Conservation (phyloP, 495 filamentous ascomycete species). For the Lineolata rhizophorae region DNA sequence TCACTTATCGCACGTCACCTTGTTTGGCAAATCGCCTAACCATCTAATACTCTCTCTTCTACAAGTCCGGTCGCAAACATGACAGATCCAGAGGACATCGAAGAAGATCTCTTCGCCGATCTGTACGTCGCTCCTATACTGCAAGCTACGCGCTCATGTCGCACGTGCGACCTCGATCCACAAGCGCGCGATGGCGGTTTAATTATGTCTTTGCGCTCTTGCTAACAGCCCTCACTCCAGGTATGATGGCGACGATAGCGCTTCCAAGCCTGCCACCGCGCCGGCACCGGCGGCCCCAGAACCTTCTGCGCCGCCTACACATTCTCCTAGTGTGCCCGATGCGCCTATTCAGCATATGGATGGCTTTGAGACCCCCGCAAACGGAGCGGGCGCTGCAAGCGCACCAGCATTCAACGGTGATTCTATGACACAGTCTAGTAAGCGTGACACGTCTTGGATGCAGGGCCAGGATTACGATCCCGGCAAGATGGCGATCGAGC, state of each 20-base stretch:
- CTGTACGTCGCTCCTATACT: conserved; percentile 41
- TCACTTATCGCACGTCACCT: too few relatives aligned
- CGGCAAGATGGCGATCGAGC: conserved; percentile 16
- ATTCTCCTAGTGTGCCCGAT: conserved; percentile 1
- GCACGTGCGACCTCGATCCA: not conserved
- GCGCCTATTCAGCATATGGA: too few relatives aligned
- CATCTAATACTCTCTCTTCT: too few relatives aligned
- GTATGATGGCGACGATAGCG: conserved; percentile 65
- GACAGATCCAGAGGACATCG: too few relatives aligned
- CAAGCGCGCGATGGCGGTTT: not conserved
- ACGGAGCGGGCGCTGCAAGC: too few relatives aligned
- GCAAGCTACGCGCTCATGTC: too few relatives aligned
- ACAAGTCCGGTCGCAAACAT: too few relatives aligned
- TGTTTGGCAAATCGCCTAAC: too few relatives aligned
- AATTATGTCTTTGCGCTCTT: not conserved
- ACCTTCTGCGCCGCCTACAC: not conserved
- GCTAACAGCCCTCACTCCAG: conserved; percentile 27
- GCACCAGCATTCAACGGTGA: too few relatives aligned
- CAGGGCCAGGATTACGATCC: conserved; percentile 11
- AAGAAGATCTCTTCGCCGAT: conserved; percentile 97
- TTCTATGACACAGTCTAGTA: too few relatives aligned
- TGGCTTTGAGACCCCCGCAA: too few relatives aligned
- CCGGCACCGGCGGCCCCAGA: conserved; percentile 1
- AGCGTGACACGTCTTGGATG: too few relatives aligned
- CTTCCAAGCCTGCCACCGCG: conserved; percentile 13